phyloP scores from a whole-genome alignment of 106 monocot species.

The Allium fistulosum region DNA sequence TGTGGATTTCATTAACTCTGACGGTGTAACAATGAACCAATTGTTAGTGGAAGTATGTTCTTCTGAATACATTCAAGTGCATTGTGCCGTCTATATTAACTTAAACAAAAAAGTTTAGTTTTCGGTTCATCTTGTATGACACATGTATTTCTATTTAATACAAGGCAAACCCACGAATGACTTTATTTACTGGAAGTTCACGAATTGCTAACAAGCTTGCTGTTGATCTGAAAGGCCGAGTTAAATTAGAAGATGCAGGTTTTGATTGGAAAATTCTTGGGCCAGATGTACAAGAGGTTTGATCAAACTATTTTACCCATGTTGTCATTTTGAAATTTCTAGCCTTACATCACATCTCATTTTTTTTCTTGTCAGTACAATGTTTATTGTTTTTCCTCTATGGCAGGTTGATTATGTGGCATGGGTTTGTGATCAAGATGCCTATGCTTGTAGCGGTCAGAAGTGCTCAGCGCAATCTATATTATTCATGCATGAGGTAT shows the following conservation, averaged over 20 bases:
- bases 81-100: background rate
- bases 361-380: too few species aligned
- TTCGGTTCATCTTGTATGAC: background rate
- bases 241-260: conserved; percentile 97
- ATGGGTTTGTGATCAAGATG: conserved; percentile 99
- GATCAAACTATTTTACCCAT: background rate
- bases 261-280: conserved; percentile 99
- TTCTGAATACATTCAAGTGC: background rate
- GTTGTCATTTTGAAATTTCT: background rate
- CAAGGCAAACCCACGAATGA: conserved; percentile 85
- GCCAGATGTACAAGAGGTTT: conserved; percentile 92
- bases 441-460: conserved; percentile 98
- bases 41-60: conserved; percentile 65
- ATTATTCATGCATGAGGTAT: conserved; percentile 93
- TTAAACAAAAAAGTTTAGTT: background rate
- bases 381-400: background rate
- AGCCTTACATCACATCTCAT: background rate
- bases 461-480: conserved; percentile 98
- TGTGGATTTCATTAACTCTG: conserved; percentile 85
- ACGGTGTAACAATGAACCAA: conserved; percentile 88
- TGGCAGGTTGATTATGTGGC: conserved; percentile 90
- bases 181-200: conserved; percentile 94
- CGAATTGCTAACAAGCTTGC: conserved; percentile 85
- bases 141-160: background rate
- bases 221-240: conserved; percentile 69